Base-by-base conservation (phyloP, 495 filamentous ascomycete species). In the Penicillium bialowiezense region DNA sequence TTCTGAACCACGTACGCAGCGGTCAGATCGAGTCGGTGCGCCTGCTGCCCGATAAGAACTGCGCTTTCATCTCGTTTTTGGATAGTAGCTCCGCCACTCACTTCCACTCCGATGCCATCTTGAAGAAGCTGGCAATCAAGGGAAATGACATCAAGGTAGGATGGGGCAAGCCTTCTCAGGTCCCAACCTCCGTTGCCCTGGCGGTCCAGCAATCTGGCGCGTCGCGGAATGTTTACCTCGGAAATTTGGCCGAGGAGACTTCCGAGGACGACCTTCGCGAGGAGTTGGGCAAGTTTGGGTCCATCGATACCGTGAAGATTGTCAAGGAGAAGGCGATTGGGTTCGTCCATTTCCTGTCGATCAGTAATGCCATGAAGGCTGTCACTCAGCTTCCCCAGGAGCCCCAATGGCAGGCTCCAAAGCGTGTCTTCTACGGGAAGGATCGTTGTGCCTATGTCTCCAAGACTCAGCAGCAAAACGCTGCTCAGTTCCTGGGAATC, bases 71-170 rank as follows among this genome's bases (percentile, higher is more conserved):
- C 62, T 98, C 93, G 10, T 98, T 98, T 72, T 76, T 97, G 54
- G 93, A 98, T 61, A 89, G 90, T 53, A 92, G 89, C 73, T 96
- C 95, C 21, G 93, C 93, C 38, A 96, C 91, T 18, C 93, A 98
- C 68, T 98, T 98, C 73, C 93, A 98, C 75, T 98, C 93, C 21
- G 93, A 98, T 77, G 93, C 93, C 48, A 97, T 98, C 62, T 81
- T 98, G 79, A 98, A 98, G 78, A 97, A 97, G 73, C 81, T 98
- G 58, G 88, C 92, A 50, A 93, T 98, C 72, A 88, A 91, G 65
- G 95, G 95, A 17, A 93, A 97, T 68, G 93, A 98, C 69, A 96
- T 98, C 78, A 98, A 98, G 79, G 88, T 98, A 56, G 93, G 93
- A 54, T 98, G 93, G 93, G 93, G 93, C 21, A 98, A 98, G 68